phyloP scores from a whole-genome alignment of 495 filamentous ascomycete genomes.

The Aspergillus panamensis region DNA sequence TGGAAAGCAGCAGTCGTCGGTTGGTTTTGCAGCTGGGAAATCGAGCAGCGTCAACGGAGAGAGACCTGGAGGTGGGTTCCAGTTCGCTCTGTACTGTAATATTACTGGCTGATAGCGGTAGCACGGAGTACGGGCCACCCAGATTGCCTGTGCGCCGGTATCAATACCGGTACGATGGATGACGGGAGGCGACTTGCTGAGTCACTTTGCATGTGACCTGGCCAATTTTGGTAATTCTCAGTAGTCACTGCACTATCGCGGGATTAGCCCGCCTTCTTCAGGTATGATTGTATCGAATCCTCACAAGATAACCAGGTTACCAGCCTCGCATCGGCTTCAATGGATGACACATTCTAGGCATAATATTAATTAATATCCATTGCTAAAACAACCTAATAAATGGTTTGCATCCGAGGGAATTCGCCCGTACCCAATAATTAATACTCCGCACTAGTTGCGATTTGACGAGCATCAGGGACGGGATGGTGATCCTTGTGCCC shows the following conservation, averaged over 20 bases:
- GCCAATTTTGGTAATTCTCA: background rate
- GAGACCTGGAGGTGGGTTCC: too few relatives aligned
- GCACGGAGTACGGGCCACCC: background rate
- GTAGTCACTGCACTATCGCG: too few relatives aligned
- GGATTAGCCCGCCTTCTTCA: too few relatives aligned
- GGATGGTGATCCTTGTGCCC: background rate
- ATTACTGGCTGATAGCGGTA: background rate
- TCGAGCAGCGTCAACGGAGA: background rate
- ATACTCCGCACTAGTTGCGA: background rate
- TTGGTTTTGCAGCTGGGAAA: background rate
- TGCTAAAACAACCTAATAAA: too few relatives aligned
- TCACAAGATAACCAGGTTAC: too few relatives aligned
- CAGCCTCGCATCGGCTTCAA: too few relatives aligned
- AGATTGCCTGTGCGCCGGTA: background rate
- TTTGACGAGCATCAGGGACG: background rate
- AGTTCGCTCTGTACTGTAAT: background rate
- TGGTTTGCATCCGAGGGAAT: background rate
- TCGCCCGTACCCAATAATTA: background rate
- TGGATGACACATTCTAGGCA: too few relatives aligned
- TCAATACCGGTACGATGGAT: background rate
- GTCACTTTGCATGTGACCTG: slow-evolving; percentile 1
- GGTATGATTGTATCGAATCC: too few relatives aligned
- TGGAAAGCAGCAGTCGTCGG: background rate
- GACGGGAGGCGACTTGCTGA: background rate
- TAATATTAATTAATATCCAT: too few relatives aligned